phyloP scores from a whole-genome alignment of 768 basidiomycete genomes.

The Suillus americanus region DNA sequence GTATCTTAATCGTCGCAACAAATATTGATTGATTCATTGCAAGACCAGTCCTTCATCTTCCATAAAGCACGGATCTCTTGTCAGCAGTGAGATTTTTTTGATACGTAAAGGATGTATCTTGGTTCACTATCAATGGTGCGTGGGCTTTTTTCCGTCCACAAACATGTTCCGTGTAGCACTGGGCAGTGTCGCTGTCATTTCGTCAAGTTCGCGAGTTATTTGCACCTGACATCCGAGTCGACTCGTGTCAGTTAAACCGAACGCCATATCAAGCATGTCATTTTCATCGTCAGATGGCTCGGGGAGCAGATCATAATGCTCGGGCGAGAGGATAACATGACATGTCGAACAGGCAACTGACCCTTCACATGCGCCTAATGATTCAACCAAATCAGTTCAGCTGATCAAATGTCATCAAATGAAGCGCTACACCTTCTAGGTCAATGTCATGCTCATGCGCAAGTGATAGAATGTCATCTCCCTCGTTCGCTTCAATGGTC shows the following conservation, averaged over 20 bases:
- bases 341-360: constrained; percentile 98
- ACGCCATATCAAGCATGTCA: constrained; percentile 98
- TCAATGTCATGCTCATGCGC: constrained; percentile 97
- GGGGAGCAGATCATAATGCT: constrained; percentile 82
- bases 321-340: constrained; percentile 82
- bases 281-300: constrained; percentile 99
- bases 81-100: not conserved
- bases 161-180: constrained; percentile 97
- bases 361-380: constrained; percentile 90
- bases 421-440: constrained; percentile 69
- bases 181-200: constrained; percentile 81
- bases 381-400: constrained; percentile 1
- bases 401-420: not conserved
- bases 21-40: not conserved
- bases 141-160: constrained; percentile 74
- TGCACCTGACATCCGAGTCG: constrained; percentile 77
- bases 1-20: constrained; percentile 1
- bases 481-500: constrained; percentile 90
- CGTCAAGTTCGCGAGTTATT: constrained; percentile 80
- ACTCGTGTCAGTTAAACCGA: constrained; percentile 93
- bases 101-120: not conserved
- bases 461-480: constrained; percentile 87
- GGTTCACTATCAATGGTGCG: constrained; percentile 46
- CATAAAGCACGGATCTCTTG: not conserved
- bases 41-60: not conserved